Conservation (phyloP, 352 stramenopile genomes). For the Pythium vanterpoolii region DNA sequence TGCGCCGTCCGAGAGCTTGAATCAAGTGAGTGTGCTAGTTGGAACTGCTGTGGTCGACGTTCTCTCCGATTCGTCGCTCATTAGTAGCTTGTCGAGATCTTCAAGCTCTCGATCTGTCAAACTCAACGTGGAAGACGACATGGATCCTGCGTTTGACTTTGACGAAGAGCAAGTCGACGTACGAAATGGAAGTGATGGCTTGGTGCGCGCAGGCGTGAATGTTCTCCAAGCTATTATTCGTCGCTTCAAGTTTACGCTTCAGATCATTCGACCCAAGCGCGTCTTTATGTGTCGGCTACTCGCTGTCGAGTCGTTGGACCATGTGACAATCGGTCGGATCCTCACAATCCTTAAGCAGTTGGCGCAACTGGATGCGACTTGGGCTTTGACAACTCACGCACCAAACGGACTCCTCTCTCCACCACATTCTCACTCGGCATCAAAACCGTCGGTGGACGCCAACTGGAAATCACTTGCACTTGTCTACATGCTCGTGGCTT, state of each 20-base stretch:
- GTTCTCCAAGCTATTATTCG: constrained; percentile 67
- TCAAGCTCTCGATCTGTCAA: constrained; percentile 8
- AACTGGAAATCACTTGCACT: constrained; percentile 75
- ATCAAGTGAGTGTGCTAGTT: constrained; percentile 46
- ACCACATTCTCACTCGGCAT: not conserved
- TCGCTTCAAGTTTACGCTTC: constrained; percentile 66
- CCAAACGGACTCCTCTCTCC: not conserved
- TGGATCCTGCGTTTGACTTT: constrained; percentile 38
- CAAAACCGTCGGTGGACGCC: constrained; percentile 36
- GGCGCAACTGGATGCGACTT: constrained; percentile 35
- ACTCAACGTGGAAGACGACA: constrained; percentile 20
- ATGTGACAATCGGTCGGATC: constrained; percentile 64
- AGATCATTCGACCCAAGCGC: constrained; percentile 59
- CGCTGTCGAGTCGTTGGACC: constrained; percentile 67
- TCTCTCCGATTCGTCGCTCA: constrained; percentile 49
- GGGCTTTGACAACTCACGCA: not conserved
- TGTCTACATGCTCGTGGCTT: constrained; percentile 68
- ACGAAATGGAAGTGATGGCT: constrained; percentile 56
- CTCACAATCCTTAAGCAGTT: constrained; percentile 69
- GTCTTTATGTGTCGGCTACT: constrained; percentile 73
- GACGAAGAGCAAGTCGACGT: constrained; percentile 63
- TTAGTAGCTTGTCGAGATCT: constrained; percentile 43
- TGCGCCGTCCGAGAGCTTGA: constrained; percentile 58
- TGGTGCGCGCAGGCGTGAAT: constrained; percentile 65
- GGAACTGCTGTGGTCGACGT: constrained; percentile 52